Base-by-base conservation (phyloP, 164 flowering plant species). In the Buxus sempervirens region DNA sequence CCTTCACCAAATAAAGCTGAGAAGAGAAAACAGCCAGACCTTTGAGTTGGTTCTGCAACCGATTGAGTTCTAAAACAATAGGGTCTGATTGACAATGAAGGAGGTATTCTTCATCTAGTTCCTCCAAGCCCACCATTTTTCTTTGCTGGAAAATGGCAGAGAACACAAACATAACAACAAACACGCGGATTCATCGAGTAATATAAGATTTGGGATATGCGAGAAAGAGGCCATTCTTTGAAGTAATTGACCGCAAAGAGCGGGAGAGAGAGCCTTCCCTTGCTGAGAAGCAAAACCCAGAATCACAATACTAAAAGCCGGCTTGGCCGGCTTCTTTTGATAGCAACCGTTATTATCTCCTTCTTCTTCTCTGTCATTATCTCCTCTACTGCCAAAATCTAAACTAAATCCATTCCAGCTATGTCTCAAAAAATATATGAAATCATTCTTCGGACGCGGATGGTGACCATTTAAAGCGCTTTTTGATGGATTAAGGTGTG, bases 11-110 rank as follows among this genome's bases (percentile, higher is more conserved):
- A 45, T 45, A 45, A 45, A 45, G 51, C 38, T 48, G 18, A 72
- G 1, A 19, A 6, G 22, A 63, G 20, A 25, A 19, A 13, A 49
- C 55, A 57, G 36, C 56, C 8, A 65, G 65, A 93, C 98, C 97
- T 90, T 80, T 85, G 73, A 89, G 90, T 60, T 75, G 86, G 81
- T 91, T 91, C 64, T 88, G 87, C 81, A 91, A 73, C 1, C 82
- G 85, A 67, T 87, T 84, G 78, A 91, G 86, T 80, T 91, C 96
- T 9, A 85, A 73, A 3, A 84, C 84, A 66, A 89, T 57, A 71
- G 96, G 91, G 76, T 84, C 89, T 25, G 88, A 76, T 16, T 79
- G 88, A 68, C 69, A 48, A 76, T 82, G 53, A 68, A 70, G 75
- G 49, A 67, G 58, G 54, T 78, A 75, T 58, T 78, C 84, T 38